Evolutionary conservation across 495 filamentous ascomycete species (phyloP), one percentile per base, ranked within the genome.

Genomic region (Parathielavia appendiculata): DNA sequence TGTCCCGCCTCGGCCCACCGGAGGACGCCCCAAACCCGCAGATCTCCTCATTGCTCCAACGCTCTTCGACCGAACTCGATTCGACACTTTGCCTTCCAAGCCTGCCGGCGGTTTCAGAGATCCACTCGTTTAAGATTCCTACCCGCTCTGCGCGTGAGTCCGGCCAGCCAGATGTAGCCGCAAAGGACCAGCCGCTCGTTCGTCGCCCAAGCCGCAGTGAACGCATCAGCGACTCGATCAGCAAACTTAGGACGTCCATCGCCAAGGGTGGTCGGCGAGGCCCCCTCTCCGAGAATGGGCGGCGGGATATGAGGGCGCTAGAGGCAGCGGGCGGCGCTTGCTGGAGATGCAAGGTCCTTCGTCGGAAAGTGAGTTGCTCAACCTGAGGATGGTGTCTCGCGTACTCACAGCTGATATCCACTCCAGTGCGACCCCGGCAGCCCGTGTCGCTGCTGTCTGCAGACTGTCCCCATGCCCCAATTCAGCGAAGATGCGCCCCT

Each of bases 331-430:
- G 65, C 13, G 66, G 69, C 30, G 69, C 71, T 16, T 73, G 71
- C 49, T 73, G 71, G 71, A 61, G 71, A 59, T 73, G 71, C 54
- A 70, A 65, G 36, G 65, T 71, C 9, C 63, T 73, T 26, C 63
- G 69, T 23, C 65, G 69, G 48, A 66, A 66, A 62, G 69, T 70
- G 59, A 56, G 57, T 16, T 23, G 22, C 16, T 8, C 22, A 16
- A 6, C 17, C 13, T 26, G 4, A 7, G 7, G n/a, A 1, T 7
- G 44, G 19, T 35, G 5, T 20, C 3, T 16, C 51, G 14, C n/a
- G 38, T 5, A 54, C 22, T 13, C 35, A 12, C 53, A 38, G 20
- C 58, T 54, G 39, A 58, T 45, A 23, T 26, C 1, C 19, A 5
- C 39, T 30, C n/a, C 41, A 73, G 69, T 73, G 71, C 48, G 67